Evolutionary conservation across 179 eudicot genomes (phyloP).

Genomic region (Vitellaria paradoxa): DNA sequence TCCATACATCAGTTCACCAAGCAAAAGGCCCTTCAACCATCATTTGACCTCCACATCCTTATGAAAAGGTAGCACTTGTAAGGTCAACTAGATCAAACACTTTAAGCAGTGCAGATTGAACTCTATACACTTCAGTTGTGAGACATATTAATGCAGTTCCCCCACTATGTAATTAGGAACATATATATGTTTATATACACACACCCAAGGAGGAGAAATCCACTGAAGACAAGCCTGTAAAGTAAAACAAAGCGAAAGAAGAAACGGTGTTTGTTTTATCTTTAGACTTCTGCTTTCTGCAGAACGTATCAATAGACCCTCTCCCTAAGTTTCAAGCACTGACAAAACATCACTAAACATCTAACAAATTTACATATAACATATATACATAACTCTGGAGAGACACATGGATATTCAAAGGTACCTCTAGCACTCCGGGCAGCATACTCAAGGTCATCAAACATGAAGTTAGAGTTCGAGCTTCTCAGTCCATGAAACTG

Average conservation of each 20-base stretch:
- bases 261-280: neutral
- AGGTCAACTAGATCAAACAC: neutral
- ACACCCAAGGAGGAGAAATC: neutral
- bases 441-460: too few species aligned
- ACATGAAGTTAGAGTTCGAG: too few species aligned
- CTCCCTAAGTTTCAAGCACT: neutral
- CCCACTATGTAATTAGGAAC: neutral
- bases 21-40: neutral
- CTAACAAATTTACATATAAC: neutral
- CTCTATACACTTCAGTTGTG: neutral
- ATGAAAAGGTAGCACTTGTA: neutral
- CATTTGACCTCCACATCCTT: neutral
- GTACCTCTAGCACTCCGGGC: too few species aligned
- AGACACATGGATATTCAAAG: too few species aligned
- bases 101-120: too few species aligned
- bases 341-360: conserved; percentile 3
- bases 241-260: neutral
- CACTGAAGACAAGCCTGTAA: too few species aligned
- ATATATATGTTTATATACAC: neutral
- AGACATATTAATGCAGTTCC: neutral
- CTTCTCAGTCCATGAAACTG: too few species aligned
- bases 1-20: neutral
- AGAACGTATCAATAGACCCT: neutral
- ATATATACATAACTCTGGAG: too few species aligned
- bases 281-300: neutral